Evolutionary conservation across 495 filamentous ascomycete species (phyloP).

Genomic region (Hypoxylon fragiforme): DNA sequence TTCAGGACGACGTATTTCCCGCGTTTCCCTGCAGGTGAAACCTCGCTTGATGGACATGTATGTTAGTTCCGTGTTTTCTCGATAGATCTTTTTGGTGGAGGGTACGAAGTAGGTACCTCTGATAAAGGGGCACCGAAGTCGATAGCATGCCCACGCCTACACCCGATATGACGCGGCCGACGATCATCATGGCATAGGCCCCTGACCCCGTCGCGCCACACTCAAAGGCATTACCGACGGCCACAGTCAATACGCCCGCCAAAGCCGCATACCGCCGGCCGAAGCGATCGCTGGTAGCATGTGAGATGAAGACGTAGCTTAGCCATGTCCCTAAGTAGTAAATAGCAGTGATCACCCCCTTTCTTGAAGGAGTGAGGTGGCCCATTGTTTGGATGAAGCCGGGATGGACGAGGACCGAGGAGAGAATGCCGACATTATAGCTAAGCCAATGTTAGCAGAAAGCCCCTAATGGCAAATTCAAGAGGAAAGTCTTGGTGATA

Average conservation of each 20-base stretch:
- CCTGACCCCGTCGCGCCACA: conserved; percentile 43
- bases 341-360: conserved; percentile 57
- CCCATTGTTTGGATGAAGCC: conserved; percentile 53
- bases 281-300: conserved; percentile 49
- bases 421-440: conserved; percentile 62
- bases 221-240: conserved; percentile 52
- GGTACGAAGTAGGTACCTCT: conserved; percentile 44
- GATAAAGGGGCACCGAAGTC: conserved; percentile 60
- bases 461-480: too few species aligned
- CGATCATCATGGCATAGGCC: conserved; percentile 56
- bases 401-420: conserved; percentile 57
- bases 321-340: conserved; percentile 60
- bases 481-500: too few species aligned
- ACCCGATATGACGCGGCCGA: conserved; percentile 56
- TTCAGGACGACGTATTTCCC: conserved; percentile 61
- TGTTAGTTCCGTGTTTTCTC: background rate
- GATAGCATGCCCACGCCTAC: conserved; percentile 56
- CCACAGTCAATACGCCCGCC: conserved; percentile 48
- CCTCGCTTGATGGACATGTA: conserved; percentile 47
- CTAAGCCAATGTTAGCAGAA: too few species aligned
- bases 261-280: conserved; percentile 56
- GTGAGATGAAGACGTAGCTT: conserved; percentile 58
- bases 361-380: conserved; percentile 45
- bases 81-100: background rate
- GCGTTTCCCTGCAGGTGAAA: conserved; percentile 54